Base-by-base conservation (phyloP, 106 monocot genomes). In the Apostasia shenzhenica region DNA sequence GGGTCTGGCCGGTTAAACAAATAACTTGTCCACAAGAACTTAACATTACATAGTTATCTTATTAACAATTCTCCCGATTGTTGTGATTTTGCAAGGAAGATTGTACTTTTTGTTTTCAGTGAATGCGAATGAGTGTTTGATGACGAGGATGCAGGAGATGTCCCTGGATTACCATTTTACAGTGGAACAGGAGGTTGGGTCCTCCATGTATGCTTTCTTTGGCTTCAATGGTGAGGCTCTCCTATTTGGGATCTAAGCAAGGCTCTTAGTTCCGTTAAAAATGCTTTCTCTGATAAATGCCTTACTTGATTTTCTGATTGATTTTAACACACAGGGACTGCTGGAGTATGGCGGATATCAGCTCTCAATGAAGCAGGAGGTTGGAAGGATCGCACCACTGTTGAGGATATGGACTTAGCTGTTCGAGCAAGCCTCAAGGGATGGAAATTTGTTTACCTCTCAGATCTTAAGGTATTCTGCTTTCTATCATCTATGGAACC, bases 141-240 rank as follows among this genome's bases (percentile, higher is more conserved):
- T 79, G 79, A 79, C 79, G 48, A 73, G 79, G 69, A 79, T 79
- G 79, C 79, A 79, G 73, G 73, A 79, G 69, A 79, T 79, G 79
- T 79, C 79, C 10, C 68, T 79, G 0, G 69, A 79, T 61, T 73
- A 79, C 47, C 79, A 79, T 45, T 79, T 79, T 69, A 73, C 60
- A 0, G 73, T 73, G 61, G 79, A 79, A 55, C 79, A 79, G 48
- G 79, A 74, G 64, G 73, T 79, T 45, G 79, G 79, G 10, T 79
- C 79, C 48, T 73, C 61, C 38, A 79, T 62, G 3, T 57, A 79
- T 42, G 73, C 73, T 38, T 79, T 79, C 73, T 79, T 79, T 48
- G 79, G 79, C 48, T 74, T 79, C 79, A 79, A 79, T 57, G 79
- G 79, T 79, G 12, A 61, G 57, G 42, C 6, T 2, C 2, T 11